Percentiles rank a stretch among this genome's conserved stretches.
phyloP scores from a whole-genome alignment of 257 asterid genomes.

The Misopates orontium region DNA sequence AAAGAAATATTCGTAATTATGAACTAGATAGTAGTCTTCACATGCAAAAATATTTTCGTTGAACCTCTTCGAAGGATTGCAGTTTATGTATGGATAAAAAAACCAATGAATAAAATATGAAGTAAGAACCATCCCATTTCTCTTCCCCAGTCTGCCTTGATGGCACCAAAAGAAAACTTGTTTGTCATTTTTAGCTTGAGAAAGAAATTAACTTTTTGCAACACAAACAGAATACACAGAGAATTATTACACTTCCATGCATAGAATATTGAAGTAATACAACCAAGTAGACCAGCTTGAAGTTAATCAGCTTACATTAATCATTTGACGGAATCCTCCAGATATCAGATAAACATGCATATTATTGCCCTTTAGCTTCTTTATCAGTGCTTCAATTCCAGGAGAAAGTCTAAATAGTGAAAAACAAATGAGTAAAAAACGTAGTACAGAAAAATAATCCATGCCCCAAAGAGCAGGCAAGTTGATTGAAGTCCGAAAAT shows the following conservation, averaged over 20 bases:
- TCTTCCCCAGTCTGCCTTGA: neutral
- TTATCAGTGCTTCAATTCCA: slow-evolving; percentile 76
- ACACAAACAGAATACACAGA: no score
- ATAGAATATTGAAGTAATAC: neutral
- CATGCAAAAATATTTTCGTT: neutral
- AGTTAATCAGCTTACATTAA: slow-evolving; percentile 55
- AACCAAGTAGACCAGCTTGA: slow-evolving; percentile 12
- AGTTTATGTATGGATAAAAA: neutral
- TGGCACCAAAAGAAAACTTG: neutral
- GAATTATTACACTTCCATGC: no score
- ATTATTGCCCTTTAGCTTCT: slow-evolving; percentile 59
- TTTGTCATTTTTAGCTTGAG: no score
- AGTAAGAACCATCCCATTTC: neutral
- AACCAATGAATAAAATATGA: neutral
- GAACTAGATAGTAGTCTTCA: slow-evolving; percentile 2
- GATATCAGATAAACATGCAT: slow-evolving; percentile 75
- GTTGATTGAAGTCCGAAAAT: neutral
- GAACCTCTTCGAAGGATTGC: neutral
- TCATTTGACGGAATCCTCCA: slow-evolving; percentile 97
- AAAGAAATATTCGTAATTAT: slow-evolving; percentile 24
- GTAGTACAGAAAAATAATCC: slow-evolving; percentile 3
- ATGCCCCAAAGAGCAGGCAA: neutral
- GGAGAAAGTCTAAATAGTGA: slow-evolving; percentile 70
- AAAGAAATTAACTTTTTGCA: no score
- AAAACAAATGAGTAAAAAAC: slow-evolving; percentile 17